Evolutionary conservation across 495 filamentous ascomycete species (phyloP), one percentile per base, ranked within the genome.

Genomic region (Parathielavia appendiculata): DNA sequence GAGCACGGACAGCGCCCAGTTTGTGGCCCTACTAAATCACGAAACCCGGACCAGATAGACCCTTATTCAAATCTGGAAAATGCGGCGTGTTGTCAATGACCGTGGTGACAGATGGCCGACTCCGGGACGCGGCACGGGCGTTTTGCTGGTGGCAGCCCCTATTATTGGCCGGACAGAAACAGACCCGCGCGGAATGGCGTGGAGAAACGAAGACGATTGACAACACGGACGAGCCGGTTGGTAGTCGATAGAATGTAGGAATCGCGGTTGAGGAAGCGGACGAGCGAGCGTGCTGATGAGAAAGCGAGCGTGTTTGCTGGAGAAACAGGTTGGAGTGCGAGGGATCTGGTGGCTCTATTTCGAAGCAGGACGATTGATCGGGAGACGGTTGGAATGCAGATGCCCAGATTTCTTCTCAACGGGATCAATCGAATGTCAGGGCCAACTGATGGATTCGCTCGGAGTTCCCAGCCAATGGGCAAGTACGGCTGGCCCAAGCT

Each of bases 1-100:
- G 32, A 51, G 14, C 8, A 34, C 26, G 30, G 46, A 38, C 41
- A 23, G 57, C 19, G 39, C 26, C 26, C 26, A 30, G 26, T 30
- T 30, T 36, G 36, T 20, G 49, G 30, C 45, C 16, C 17, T 19
- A 35, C 60, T 40, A 34, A 22, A 39, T 44, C 20, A 46, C 17
- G 20, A 41, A 19, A 35, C 51, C 22, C 38, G 32, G 17, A 26
- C 41, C n/a, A 30, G 58, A 46, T 56, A 56, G 19, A 6, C 22
- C 17, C 39, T 47, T 63, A 64, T 69, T 63, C 38, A 43, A 71
- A 64, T 57, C 59, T 66, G 62, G 64, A 62, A 46, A 59, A 57
- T 60, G 59, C 54, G 50, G 35, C 22, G 40, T 54, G 63, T 56
- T 51, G 62, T 62, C 49, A 19, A 56, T 40, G 23, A 61, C 44